Conservation (phyloP, 2,329 filamentous ascomycete species). For the Penicillium sp. region DNA sequence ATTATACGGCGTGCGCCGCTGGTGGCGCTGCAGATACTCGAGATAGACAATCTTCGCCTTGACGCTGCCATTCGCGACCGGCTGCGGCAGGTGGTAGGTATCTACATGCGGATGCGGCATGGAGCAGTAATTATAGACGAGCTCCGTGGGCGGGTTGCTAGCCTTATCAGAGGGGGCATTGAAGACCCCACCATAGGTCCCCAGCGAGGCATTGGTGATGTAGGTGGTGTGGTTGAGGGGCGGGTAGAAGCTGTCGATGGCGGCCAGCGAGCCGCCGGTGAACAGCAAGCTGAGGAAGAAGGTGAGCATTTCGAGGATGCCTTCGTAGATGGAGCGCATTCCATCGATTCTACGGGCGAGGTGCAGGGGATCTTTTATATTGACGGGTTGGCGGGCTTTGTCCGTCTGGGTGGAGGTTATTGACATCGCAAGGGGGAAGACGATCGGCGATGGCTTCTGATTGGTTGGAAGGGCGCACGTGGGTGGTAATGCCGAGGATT, state of each 20-base stretch:
- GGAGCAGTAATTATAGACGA: conserved; percentile 43
- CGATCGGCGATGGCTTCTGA: neutral
- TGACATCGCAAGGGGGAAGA: neutral
- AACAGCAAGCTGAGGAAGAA: conserved; percentile 17
- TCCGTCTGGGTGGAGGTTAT: neutral
- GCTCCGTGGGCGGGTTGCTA: conserved; percentile 31
- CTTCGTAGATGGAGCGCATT: conserved; percentile 23
- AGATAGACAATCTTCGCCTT: conserved; percentile 42
- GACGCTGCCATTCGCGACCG: conserved; percentile 33
- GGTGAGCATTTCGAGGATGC: conserved; percentile 24
- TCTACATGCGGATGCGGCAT: conserved; percentile 45
- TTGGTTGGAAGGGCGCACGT: neutral
- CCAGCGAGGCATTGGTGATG: conserved; percentile 41
- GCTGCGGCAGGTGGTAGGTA: conserved; percentile 37
- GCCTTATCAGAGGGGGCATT: conserved; percentile 30
- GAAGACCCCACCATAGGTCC: conserved; percentile 45
- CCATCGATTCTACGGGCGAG: neutral
- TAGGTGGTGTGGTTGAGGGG: conserved; percentile 44
- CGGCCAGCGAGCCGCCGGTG: conserved; percentile 16
- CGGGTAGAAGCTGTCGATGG: conserved; percentile 39
- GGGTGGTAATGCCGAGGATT: neutral
- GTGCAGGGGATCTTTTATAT: neutral
- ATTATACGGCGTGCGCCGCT: conserved; percentile 46
- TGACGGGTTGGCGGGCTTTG: no score
- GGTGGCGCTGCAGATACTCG: conserved; percentile 47